phyloP scores from a whole-genome alignment of 352 stramenopile genomes.

The Globisporangium emineosum region DNA sequence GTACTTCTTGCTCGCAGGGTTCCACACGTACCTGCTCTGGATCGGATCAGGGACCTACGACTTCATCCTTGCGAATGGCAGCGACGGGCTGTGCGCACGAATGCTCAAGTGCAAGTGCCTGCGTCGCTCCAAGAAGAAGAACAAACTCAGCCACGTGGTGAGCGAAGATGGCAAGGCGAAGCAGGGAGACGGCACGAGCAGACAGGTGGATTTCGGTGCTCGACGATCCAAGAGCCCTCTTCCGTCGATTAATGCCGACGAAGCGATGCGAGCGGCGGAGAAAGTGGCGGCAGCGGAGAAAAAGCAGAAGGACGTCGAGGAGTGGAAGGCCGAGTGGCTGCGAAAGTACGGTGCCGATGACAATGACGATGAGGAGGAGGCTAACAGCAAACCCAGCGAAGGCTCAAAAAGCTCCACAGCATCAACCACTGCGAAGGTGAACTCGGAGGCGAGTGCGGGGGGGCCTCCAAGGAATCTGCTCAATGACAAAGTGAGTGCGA shows the following conservation, averaged over 20 bases:
- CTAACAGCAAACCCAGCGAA: neutral
- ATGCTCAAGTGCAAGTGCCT: conserved; percentile 79
- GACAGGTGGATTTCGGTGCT: conserved; percentile 15
- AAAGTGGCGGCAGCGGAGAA: conserved; percentile 20
- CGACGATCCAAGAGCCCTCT: conserved; percentile 11
- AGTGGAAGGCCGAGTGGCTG: conserved; percentile 44
- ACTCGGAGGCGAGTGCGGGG: neutral
- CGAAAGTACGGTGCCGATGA: conserved; percentile 36
- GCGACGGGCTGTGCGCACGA: conserved; percentile 61
- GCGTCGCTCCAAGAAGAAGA: conserved; percentile 37
- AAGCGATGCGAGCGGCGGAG: conserved; percentile 5
- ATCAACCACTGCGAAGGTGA: neutral
- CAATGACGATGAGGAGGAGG: conserved; percentile 13
- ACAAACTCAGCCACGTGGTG: conserved; percentile 33
- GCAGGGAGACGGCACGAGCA: conserved; percentile 23
- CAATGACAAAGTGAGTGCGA: conserved; percentile 15
- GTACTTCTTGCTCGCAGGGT: conserved; percentile 67
- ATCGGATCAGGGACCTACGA: conserved; percentile 79
- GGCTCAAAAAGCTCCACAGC: neutral
- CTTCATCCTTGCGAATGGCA: conserved; percentile 79
- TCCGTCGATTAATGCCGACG: neutral
- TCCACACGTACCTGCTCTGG: conserved; percentile 76
- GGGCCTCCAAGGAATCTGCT: neutral
- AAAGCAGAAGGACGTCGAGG: conserved; percentile 28
- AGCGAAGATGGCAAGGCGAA: conserved; percentile 21